Percentiles rank a stretch among this genome's conserved stretches.
These are phyloP conservation scores for Aureobasidium pullulans DNA, from an alignment of 2,329 filamentous ascomycete species.

Conservation along the genomic window DNA sequence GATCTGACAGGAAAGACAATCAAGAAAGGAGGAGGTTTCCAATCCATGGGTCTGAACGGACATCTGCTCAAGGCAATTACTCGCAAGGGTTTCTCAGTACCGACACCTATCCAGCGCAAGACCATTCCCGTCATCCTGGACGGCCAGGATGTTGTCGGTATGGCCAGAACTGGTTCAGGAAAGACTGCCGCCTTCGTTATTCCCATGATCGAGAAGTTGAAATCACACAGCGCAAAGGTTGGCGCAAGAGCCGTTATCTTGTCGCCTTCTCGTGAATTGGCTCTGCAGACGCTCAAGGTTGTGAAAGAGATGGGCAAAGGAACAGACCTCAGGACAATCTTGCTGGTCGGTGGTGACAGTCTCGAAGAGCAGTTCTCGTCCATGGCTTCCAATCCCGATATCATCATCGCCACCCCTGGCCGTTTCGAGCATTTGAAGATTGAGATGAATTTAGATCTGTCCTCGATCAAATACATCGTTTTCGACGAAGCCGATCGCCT, in stretches of 20 bases:
- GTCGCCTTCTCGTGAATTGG: slow-evolving; percentile 88
- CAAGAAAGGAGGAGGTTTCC: slow-evolving; percentile 95
- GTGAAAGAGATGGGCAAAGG: slow-evolving; percentile 89
- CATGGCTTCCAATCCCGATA: slow-evolving; percentile 93
- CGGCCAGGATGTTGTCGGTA: slow-evolving; percentile 92
- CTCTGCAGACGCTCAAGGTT: slow-evolving; percentile 90
- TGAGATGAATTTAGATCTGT: slow-evolving; percentile 89
- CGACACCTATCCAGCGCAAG: slow-evolving; percentile 95
- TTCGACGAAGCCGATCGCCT: slow-evolving; percentile 96
- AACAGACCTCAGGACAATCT: slow-evolving; percentile 81
- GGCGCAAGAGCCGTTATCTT: slow-evolving; percentile 81
- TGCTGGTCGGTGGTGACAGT: slow-evolving; percentile 91
- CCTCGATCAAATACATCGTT: slow-evolving; percentile 85
- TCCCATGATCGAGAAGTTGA: slow-evolving; percentile 92
- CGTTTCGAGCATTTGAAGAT: slow-evolving; percentile 95
- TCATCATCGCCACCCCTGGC: slow-evolving; percentile 82
- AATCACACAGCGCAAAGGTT: slow-evolving; percentile 77
- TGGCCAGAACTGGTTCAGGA: slow-evolving; percentile 97
- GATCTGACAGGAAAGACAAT: slow-evolving; percentile 78
- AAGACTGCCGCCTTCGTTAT: slow-evolving; percentile 98
- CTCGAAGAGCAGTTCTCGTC: slow-evolving; percentile 89
- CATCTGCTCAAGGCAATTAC: slow-evolving; percentile 84
- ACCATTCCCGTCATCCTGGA: slow-evolving; percentile 88
- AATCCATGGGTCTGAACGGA: slow-evolving; percentile 82
- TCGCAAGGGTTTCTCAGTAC: slow-evolving; percentile 89